These are phyloP conservation scores for Pezicula neosporulosa DNA, from an alignment of 2,329 filamentous ascomycete species.

Conservation along the genomic window DNA sequence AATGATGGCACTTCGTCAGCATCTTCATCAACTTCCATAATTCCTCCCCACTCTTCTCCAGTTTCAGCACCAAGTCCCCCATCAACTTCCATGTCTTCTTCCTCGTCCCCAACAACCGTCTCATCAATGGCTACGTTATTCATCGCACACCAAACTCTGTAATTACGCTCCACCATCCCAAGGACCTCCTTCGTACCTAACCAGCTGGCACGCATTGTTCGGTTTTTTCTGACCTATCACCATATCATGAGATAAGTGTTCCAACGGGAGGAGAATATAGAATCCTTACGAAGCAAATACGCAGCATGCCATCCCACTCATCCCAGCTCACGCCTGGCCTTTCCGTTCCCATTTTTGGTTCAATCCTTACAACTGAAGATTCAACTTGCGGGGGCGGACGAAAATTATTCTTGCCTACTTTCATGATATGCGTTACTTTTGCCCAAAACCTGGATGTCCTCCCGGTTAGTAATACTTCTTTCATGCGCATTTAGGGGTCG, in stretches of 20 bases:
- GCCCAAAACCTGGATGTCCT: slow-evolving; percentile 56
- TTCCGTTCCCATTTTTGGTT: slow-evolving; percentile 74
- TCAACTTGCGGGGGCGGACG: slow-evolving; percentile 92
- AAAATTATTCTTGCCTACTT: slow-evolving; percentile 96
- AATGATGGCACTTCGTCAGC: slow-evolving; percentile 73
- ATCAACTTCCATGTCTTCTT: slow-evolving; percentile 44
- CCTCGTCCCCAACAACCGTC: slow-evolving; percentile 40
- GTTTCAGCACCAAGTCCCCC: slow-evolving; percentile 37
- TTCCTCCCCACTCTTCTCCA: slow-evolving; percentile 46
- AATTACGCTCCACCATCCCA: slow-evolving; percentile 81
- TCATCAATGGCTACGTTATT: slow-evolving; percentile 79
- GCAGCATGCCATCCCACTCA: slow-evolving; percentile 88
- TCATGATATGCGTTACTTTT: slow-evolving; percentile 73
- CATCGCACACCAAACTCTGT: slow-evolving; percentile 84
- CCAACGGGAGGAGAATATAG: no score
- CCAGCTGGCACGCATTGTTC: slow-evolving; percentile 79
- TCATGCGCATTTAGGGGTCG: no score
- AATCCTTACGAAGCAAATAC: slow-evolving; percentile 71
- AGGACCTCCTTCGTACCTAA: slow-evolving; percentile 78
- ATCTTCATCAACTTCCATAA: slow-evolving; percentile 46
- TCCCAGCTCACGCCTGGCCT: slow-evolving; percentile 87
- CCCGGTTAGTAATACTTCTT: no score
- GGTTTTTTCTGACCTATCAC: slow-evolving; percentile 60
- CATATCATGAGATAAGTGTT: no score
- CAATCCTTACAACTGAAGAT: slow-evolving; percentile 83